Evolutionary conservation across 2,329 filamentous ascomycete species (phyloP).

Genomic region (Apiospora pterosperma): DNA sequence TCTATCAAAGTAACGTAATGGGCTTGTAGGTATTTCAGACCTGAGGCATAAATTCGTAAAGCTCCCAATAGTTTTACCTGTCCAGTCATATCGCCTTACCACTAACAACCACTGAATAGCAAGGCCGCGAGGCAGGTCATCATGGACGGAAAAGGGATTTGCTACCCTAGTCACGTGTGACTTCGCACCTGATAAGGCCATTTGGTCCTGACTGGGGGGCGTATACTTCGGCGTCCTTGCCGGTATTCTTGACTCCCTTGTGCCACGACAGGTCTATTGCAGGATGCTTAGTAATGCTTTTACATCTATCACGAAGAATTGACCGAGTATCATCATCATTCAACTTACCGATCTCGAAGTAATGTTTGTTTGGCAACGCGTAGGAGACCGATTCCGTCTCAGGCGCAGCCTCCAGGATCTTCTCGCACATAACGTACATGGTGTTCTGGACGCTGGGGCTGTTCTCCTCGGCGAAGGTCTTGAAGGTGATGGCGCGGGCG

Average conservation of each 20-base stretch:
- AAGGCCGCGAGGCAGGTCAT: neutral
- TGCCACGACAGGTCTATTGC: constrained; percentile 85
- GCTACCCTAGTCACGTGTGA: constrained; percentile 49
- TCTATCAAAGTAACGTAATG: neutral
- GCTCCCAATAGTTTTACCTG: neutral
- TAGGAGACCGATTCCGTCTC: constrained; percentile 74
- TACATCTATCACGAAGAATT: neutral
- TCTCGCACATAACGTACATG: constrained; percentile 98
- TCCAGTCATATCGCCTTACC: neutral
- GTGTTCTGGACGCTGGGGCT: constrained; percentile 93
- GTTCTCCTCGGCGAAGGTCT: constrained; percentile 84
- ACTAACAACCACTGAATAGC: neutral
- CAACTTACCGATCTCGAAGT: constrained; percentile 87
- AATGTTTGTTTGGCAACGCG: constrained; percentile 94
- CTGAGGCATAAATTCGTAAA: neutral
- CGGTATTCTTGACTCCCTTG: constrained; percentile 91
- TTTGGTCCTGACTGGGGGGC: constrained; percentile 91
- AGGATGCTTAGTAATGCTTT: neutral
- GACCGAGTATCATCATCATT: neutral
- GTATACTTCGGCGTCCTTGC: constrained; percentile 92
- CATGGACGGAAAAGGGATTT: neutral
- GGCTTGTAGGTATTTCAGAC: neutral
- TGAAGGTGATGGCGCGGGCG: constrained; percentile 82
- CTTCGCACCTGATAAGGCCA: constrained; percentile 91
- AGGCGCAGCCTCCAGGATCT: constrained; percentile 75